These are phyloP conservation scores for Sarocladium strictum DNA, from an alignment of 2,329 filamentous ascomycete species.

Conservation along the genomic window DNA sequence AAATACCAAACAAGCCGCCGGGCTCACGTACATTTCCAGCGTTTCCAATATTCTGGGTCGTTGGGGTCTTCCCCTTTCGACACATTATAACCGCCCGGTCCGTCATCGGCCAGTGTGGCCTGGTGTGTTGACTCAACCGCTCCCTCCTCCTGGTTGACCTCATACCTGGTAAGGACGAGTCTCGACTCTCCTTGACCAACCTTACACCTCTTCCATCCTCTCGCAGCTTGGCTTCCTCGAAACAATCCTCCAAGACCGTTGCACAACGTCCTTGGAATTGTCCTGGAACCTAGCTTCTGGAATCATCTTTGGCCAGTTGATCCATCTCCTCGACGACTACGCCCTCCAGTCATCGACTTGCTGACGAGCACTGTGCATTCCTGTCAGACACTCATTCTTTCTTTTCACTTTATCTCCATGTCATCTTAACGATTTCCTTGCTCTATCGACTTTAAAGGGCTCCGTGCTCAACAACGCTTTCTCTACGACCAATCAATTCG, in stretches of 20 bases:
- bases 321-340: constrained; percentile 12
- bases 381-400: constrained; percentile 23
- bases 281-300: background rate
- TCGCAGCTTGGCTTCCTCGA: background rate
- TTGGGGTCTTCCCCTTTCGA: constrained; percentile 18
- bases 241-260: background rate
- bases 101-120: constrained; percentile 5
- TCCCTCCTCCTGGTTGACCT: constrained; percentile 4
- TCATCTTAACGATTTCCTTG: constrained; percentile 37
- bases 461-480: constrained; percentile 21
- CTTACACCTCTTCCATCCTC: background rate
- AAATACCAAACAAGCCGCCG: background rate
- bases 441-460: constrained; percentile 23
- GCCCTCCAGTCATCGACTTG: constrained; percentile 10
- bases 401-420: constrained; percentile 26
- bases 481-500: constrained; percentile 23
- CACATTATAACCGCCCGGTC: constrained; percentile 6
- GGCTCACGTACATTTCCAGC: constrained; percentile 11
- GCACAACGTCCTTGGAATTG: background rate
- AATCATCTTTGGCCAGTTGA: background rate
- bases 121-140: constrained; percentile 6
- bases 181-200: constrained; percentile 2
- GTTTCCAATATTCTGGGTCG: constrained; percentile 17
- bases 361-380: constrained; percentile 10
- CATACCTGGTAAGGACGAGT: background rate